A percentile compares a stretch with the other conserved stretches of the same genome.
These are phyloP conservation scores for Apiotrichum veenhuisii DNA, from an alignment of 1,284 basidiomycete species.

Conservation along the genomic window DNA sequence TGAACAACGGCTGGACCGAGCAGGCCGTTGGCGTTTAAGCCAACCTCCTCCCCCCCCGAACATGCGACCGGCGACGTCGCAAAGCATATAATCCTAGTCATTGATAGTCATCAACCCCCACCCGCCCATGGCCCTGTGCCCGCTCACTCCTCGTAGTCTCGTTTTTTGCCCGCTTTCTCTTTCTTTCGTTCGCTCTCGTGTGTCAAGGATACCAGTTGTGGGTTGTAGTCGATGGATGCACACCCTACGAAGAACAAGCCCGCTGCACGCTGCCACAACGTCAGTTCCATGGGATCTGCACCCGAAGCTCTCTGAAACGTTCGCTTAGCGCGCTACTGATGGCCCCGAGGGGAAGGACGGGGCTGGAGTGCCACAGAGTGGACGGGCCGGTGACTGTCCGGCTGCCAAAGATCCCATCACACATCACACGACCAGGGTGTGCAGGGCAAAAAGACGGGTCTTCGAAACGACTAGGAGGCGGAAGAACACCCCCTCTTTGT, in stretches of 20 bases:
- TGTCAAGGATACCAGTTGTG: constrained; percentile 5
- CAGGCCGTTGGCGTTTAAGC: constrained; percentile 15
- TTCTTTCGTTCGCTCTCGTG: background rate
- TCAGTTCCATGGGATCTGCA: background rate
- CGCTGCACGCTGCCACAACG: background rate
- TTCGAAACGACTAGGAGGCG: too few relatives aligned
- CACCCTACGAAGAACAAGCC: background rate
- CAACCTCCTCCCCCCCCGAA: background rate
- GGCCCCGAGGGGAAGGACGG: too few relatives aligned
- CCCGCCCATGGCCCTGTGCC: too few relatives aligned
- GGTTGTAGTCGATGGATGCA: constrained; percentile 7
- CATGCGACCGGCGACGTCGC: background rate
- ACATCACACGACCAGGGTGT: too few relatives aligned
- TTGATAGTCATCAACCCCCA: background rate
- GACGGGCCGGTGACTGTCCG: too few relatives aligned
- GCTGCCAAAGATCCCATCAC: too few relatives aligned
- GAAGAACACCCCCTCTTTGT: too few relatives aligned
- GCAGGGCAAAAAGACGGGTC: too few relatives aligned
- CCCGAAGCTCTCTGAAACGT: too few relatives aligned
- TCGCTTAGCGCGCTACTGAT: too few relatives aligned
- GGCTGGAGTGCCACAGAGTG: too few relatives aligned
- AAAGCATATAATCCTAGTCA: background rate
- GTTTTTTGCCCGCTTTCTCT: background rate
- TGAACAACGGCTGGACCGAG: constrained; percentile 7
- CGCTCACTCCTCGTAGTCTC: background rate